phyloP scores from a whole-genome alignment of 2,329 filamentous ascomycete species.

The Apiospora saccharicola region DNA sequence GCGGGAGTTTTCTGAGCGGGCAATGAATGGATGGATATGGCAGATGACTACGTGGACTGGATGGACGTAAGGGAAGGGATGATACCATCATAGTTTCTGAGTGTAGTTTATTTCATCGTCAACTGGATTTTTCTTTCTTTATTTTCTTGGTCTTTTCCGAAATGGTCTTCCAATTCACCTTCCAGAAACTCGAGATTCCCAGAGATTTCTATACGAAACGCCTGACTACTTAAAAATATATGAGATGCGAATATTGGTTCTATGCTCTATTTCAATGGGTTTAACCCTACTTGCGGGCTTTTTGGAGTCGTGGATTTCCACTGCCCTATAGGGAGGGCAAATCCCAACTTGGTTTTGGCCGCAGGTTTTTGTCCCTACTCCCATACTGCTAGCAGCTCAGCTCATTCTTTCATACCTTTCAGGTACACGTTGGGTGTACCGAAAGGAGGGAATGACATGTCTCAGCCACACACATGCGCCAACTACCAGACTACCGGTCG shows the following conservation, averaged over 20 bases:
- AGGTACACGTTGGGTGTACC: neutral
- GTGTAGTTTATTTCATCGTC: conserved; percentile 30
- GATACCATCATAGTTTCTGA: conserved; percentile 35
- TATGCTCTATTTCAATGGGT: neutral
- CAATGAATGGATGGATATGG: conserved; percentile 9
- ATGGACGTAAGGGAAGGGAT: conserved; percentile 26
- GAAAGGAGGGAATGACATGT: neutral
- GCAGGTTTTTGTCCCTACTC: neutral
- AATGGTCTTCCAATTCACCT: neutral
- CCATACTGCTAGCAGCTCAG: neutral
- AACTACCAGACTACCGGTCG: conserved; percentile 54
- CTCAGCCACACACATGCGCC: conserved; percentile 5
- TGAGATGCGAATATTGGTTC: neutral
- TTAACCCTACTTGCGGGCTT: neutral
- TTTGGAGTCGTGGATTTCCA: neutral
- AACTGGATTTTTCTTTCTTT: conserved; percentile 28
- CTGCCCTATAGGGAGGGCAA: neutral
- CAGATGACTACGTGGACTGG: conserved; percentile 25
- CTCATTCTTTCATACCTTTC: neutral
- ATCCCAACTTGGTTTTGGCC: neutral
- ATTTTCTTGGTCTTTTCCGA: conserved; percentile 23
- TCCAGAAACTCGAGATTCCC: neutral
- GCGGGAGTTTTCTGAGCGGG: conserved; percentile 2
- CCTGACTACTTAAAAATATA: neutral
- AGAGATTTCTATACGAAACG: neutral